These are phyloP conservation scores for Sanguinoderma infundibulare DNA, from an alignment of 1,284 basidiomycete species.

Conservation along the genomic window DNA sequence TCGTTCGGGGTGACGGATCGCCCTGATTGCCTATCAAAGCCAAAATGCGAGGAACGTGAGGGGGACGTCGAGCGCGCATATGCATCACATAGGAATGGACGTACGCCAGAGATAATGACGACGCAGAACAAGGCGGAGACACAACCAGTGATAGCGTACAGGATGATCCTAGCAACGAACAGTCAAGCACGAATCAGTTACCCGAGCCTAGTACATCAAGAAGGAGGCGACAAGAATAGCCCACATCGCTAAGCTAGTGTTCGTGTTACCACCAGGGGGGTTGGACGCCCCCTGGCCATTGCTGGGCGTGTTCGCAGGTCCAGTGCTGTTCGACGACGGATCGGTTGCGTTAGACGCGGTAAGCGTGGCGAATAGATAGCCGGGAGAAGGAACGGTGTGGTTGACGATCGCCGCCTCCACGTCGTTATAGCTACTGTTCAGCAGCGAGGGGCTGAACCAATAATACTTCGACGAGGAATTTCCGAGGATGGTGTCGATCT, in stretches of 20 bases:
- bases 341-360: conserved; percentile 68
- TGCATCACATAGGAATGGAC: conserved; percentile 34
- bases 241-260: conserved; percentile 78
- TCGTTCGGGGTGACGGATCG: conserved; percentile 87
- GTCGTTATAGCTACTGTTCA: conserved; percentile 55
- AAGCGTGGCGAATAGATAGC: conserved; percentile 72
- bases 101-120: conserved; percentile 81
- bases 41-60: neutral
- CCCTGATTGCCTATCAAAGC: conserved; percentile 69
- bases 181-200: neutral
- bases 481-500: conserved; percentile 51
- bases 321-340: conserved; percentile 10
- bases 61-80: neutral
- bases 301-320: conserved; percentile 10
- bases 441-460: conserved; percentile 59
- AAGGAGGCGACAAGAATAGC: conserved; percentile 26
- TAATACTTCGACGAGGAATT: conserved; percentile 53
- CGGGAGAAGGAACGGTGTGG: conserved; percentile 48
- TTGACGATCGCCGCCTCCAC: conserved; percentile 55
- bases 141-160: conserved; percentile 87
- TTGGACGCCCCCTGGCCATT: conserved; percentile 24
- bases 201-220: neutral
- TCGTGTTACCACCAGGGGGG: conserved; percentile 29
- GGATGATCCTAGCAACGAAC: conserved; percentile 66
- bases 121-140: conserved; percentile 82